phyloP scores from a whole-genome alignment of 345 rosid genomes.

The Moricandia arvensis region DNA sequence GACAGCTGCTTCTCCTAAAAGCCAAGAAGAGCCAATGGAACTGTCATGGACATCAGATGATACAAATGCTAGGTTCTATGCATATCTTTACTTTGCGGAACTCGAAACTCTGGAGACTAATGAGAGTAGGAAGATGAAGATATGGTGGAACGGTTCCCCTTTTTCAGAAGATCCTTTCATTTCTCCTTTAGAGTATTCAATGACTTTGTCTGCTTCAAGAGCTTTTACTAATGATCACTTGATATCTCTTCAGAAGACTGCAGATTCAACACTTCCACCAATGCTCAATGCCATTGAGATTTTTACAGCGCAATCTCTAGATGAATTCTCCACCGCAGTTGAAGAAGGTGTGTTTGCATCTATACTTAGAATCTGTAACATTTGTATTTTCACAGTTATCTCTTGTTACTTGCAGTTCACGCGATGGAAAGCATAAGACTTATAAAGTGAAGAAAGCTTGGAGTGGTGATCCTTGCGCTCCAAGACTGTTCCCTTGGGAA shows the following conservation, averaged over 20 bases:
- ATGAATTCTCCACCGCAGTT: constrained; percentile 16
- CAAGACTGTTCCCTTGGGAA: constrained; percentile 46
- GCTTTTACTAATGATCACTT: constrained; percentile 41
- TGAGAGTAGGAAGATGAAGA: constrained; percentile 40
- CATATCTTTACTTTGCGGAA: constrained; percentile 39
- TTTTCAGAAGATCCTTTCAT: constrained; percentile 18
- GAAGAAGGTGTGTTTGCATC: constrained; percentile 30
- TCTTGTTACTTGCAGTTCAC: constrained; percentile 29
- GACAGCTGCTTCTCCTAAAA: constrained; percentile 37
- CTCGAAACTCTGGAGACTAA: constrained; percentile 5
- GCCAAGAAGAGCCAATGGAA: constrained; percentile 14
- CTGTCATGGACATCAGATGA: constrained; percentile 30
- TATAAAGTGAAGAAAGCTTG: constrained; percentile 44
- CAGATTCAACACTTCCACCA: constrained; percentile 36
- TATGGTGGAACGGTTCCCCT: constrained; percentile 43
- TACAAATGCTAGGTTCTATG: constrained; percentile 29
- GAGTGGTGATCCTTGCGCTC: constrained; percentile 63
- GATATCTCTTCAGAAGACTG: constrained; percentile 35
- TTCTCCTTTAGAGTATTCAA: constrained; percentile 31
- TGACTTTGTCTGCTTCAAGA: constrained; percentile 33
- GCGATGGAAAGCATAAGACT: constrained; percentile 35
- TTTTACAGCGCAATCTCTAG: constrained; percentile 8
- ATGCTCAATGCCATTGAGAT: constrained; percentile 43
- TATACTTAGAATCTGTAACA: not conserved
- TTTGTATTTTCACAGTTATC: not conserved